Evolutionary conservation across 2,329 filamentous ascomycete genomes (phyloP).

Genomic region (Teratosphaeria epicoccoides): DNA sequence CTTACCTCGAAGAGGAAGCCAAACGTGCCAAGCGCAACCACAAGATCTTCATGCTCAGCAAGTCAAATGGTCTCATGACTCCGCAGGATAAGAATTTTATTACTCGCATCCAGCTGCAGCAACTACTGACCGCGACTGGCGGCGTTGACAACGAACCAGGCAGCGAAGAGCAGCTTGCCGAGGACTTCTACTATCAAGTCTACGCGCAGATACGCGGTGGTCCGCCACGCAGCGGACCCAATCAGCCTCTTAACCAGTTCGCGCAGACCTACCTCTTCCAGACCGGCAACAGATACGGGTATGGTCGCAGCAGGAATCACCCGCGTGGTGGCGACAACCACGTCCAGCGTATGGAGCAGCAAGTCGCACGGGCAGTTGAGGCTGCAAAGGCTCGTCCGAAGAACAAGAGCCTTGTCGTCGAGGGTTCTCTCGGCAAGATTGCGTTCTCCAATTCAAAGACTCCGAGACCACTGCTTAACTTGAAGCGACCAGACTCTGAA

Average conservation of each 20-base stretch:
- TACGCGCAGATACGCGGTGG: constrained; percentile 80
- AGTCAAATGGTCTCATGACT: constrained; percentile 96
- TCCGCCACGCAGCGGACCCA: constrained; percentile 70
- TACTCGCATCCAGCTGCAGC: constrained; percentile 92
- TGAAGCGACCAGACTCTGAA: constrained; percentile 73
- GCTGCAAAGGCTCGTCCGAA: constrained; percentile 96
- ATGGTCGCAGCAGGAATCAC: constrained; percentile 54
- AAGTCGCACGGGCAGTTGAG: constrained; percentile 93
- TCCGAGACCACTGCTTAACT: constrained; percentile 85
- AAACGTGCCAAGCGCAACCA: constrained; percentile 95
- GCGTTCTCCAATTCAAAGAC: constrained; percentile 99
- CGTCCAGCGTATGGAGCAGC: constrained; percentile 97
- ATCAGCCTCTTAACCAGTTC: constrained; percentile 89
- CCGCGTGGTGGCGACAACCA: constrained; percentile 86
- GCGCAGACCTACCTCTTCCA: constrained; percentile 97
- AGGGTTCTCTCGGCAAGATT: constrained; percentile 93
- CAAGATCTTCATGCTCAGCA: constrained; percentile 88
- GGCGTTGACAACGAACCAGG: constrained; percentile 65
- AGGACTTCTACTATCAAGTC: constrained; percentile 98
- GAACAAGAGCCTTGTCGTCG: constrained; percentile 92
- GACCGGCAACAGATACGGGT: constrained; percentile 73
- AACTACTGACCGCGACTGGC: constrained; percentile 84
- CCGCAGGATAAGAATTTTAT: constrained; percentile 99
- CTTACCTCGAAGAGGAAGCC: constrained; percentile 80
- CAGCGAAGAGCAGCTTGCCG: constrained; percentile 67